Evolutionary conservation across 1,284 basidiomycete species (phyloP).

Genomic region (Limonomyces culmigenus): DNA sequence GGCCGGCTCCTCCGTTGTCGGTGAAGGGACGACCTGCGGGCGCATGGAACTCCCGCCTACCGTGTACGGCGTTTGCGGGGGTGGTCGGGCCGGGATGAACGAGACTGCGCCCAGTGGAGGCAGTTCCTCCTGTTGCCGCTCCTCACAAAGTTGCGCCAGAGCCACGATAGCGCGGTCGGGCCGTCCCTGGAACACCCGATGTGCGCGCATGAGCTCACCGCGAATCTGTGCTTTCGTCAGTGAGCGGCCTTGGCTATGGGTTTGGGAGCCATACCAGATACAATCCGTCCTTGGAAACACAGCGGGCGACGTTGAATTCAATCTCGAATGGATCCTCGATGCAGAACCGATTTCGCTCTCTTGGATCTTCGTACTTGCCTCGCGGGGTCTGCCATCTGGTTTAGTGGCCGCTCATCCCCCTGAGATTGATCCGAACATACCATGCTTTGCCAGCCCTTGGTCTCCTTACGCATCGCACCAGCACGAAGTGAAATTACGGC

Average conservation of each 20-base stretch:
- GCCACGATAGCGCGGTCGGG: slow-evolving; percentile 72
- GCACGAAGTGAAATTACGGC: slow-evolving; percentile 86
- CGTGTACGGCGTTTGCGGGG: slow-evolving; percentile 53
- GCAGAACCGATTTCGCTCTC: slow-evolving; percentile 84
- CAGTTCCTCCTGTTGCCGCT: slow-evolving; percentile 45
- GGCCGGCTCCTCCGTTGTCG: no score
- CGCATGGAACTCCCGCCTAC: slow-evolving; percentile 43
- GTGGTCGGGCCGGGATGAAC: slow-evolving; percentile 34
- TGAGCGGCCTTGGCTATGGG: slow-evolving; percentile 1
- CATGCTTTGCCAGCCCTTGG: slow-evolving; percentile 88
- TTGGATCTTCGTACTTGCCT: slow-evolving; percentile 49
- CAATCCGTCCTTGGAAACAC: slow-evolving; percentile 91
- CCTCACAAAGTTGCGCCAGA: slow-evolving; percentile 72
- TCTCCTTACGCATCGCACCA: slow-evolving; percentile 79
- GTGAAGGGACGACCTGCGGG: slow-evolving; percentile 11
- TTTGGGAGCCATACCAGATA: slow-evolving; percentile 53
- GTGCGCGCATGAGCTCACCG: slow-evolving; percentile 96
- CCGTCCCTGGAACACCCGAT: slow-evolving; percentile 61
- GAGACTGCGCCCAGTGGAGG: slow-evolving; percentile 22
- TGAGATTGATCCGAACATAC: slow-evolving; percentile 26
- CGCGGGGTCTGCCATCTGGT: slow-evolving; percentile 7
- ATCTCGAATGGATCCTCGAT: slow-evolving; percentile 97
- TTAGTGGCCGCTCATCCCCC: slow-evolving; percentile 1
- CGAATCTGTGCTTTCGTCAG: slow-evolving; percentile 55
- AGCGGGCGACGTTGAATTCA: slow-evolving; percentile 91